These are phyloP conservation scores for Suillus hirtellus DNA, from an alignment of 768 basidiomycete genomes.

Conservation along the genomic window DNA sequence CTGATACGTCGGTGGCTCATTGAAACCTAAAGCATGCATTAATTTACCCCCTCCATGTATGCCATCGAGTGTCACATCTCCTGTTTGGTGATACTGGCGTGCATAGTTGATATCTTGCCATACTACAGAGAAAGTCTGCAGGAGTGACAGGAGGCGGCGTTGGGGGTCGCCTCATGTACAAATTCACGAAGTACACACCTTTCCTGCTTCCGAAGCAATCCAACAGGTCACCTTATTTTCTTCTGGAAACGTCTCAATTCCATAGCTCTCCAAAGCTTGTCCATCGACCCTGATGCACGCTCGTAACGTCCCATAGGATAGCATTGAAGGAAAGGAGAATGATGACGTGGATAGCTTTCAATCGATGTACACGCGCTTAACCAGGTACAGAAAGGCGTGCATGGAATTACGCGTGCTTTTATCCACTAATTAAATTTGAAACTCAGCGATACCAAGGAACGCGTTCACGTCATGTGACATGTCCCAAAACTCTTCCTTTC, in stretches of 20 bases:
- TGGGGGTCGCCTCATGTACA: not conserved
- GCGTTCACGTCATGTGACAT: not conserved
- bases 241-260: slow-evolving; percentile 10
- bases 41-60: slow-evolving; percentile 4
- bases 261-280: slow-evolving; percentile 6
- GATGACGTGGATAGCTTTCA: not conserved
- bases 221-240: slow-evolving; percentile 17
- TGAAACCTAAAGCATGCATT: not conserved
- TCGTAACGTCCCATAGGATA: slow-evolving; percentile 2
- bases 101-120: slow-evolving; percentile 11
- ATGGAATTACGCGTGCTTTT: not conserved
- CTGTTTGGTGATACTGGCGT: slow-evolving; percentile 4
- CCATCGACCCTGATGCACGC: slow-evolving; percentile 15
- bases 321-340: slow-evolving; percentile 9
- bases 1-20: not conserved
- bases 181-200: slow-evolving; percentile 7
- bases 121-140: slow-evolving; percentile 11
- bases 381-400: slow-evolving; percentile 6
- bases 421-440: not conserved
- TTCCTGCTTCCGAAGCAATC: slow-evolving; percentile 15
- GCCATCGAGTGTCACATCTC: slow-evolving; percentile 11
- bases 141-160: slow-evolving; percentile 7
- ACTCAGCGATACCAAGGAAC: slow-evolving; percentile 1
- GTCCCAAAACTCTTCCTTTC: not conserved
- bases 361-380: slow-evolving; percentile 3